Evolutionary conservation across 1,139 yeast species (phyloP).

Genomic region (Dujonia santamariae): DNA sequence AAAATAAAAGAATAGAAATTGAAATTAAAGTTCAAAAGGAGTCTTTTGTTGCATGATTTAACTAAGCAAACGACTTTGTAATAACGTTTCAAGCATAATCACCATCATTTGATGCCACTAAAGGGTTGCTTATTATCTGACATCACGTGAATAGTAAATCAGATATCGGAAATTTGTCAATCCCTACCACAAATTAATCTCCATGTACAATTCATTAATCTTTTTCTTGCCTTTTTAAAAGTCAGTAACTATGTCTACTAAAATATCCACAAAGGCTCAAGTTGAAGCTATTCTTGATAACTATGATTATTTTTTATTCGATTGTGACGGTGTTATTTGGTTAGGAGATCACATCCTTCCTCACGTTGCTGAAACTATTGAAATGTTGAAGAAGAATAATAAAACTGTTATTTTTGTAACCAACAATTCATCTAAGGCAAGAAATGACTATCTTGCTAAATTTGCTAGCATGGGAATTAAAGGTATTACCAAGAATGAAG

Average conservation of each 20-base stretch:
- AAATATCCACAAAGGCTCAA: conserved; percentile 19
- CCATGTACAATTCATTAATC: not conserved
- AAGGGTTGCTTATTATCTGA: too few relatives aligned
- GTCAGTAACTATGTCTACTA: conserved; percentile 15
- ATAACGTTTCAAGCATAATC: too few relatives aligned
- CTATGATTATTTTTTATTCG: conserved; percentile 43
- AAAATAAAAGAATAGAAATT: too few relatives aligned
- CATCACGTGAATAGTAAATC: too few relatives aligned
- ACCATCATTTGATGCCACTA: too few relatives aligned
- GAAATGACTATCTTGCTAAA: conserved; percentile 72
- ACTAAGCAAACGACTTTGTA: too few relatives aligned
- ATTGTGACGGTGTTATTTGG: conserved; percentile 52
- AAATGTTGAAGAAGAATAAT: conserved; percentile 25
- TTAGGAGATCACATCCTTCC: conserved; percentile 46
- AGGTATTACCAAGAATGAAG: conserved; percentile 63
- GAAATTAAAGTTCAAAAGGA: too few relatives aligned
- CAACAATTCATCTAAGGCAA: conserved; percentile 89
- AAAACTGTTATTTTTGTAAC: conserved; percentile 87
- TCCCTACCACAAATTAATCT: not conserved
- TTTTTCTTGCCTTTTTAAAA: not conserved
- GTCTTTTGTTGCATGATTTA: too few relatives aligned
- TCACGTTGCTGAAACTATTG: conserved; percentile 36
- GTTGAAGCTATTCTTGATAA: conserved; percentile 21
- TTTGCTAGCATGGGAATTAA: conserved; percentile 71
- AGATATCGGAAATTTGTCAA: too few relatives aligned